Base-by-base conservation (phyloP, 1,284 basidiomycete species). In the Athelia psychrophila region DNA sequence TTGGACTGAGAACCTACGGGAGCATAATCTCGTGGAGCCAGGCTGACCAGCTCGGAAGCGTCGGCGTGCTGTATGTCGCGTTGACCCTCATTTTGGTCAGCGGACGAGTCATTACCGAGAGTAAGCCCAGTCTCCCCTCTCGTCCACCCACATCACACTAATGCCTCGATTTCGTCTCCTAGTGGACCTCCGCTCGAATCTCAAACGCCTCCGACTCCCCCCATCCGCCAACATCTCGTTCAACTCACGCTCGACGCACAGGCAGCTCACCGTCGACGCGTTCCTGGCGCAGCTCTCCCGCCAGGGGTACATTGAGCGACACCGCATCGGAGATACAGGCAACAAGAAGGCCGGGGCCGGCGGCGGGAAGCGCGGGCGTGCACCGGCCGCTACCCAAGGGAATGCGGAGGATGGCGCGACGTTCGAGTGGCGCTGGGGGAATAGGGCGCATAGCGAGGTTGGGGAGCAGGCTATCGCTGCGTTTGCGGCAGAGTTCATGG, bases 341-440 rank as follows among this genome's bases (percentile, higher is more conserved):
- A 64, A 64, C 49, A 72, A 69, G 52, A 60, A 54, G 33, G 59
- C 60, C 24, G 23, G 15, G n/a, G 65, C 67, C 1, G 70, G 64
- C 2, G 71, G 71, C 2, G 70, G 69, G 3, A 87, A 88, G 60
- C 81, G 86, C 22, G 73, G 73, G 16, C 77, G 86, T 2, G 55
- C 60, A 13, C 60, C 64, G 12, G 61, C 60, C 16, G 66, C 69
- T 2, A 72, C 78, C 1, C 77, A 79, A 56, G 72, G 63, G 3
- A 71, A 70, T 10, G 78, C 74, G 15, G 80, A 84, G 18, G 79
- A 79, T 13, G 78, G 74, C 8, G 69, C 71, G 18, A 73, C 73
- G 24, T 85, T 76, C 55, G 86, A 91, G 63, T 91, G 88, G 88
- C 78, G 81, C 5, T 92, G 90, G 89, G 90, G 88, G 2, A 72